Percentiles rank a stretch among this genome's conserved stretches.
These are phyloP conservation scores for Microbotryum saponariae DNA, from an alignment of 1,284 basidiomycete genomes.

Conservation along the genomic window DNA sequence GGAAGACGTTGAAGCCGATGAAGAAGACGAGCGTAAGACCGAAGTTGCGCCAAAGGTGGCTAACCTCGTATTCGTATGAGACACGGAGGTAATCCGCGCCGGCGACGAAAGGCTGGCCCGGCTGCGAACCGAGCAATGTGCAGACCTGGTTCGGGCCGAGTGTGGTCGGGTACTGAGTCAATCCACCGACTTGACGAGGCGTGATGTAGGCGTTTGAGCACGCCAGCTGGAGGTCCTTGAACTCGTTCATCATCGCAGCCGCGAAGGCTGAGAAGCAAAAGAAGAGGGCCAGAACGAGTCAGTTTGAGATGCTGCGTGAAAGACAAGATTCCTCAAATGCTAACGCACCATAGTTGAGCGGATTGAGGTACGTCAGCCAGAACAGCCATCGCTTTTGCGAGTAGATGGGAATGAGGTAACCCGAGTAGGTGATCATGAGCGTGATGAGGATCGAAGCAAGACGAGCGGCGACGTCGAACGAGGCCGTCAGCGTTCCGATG, in stretches of 20 bases:
- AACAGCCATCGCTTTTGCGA: conserved; percentile 20
- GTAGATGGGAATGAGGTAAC: conserved; percentile 32
- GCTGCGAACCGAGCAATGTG: conserved; percentile 38
- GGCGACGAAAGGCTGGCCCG: conserved; percentile 39
- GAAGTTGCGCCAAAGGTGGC: conserved; percentile 60
- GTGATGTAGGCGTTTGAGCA: conserved; percentile 64
- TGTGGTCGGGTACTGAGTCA: conserved; percentile 39
- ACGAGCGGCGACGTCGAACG: conserved; percentile 48
- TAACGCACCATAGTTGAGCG: conserved; percentile 38
- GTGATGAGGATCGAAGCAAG: conserved; percentile 48
- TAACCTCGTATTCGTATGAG: conserved; percentile 56
- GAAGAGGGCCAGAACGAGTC: neutral
- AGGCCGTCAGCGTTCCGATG: conserved; percentile 42
- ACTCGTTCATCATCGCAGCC: conserved; percentile 48
- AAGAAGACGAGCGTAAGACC: conserved; percentile 47
- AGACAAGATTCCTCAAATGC: neutral
- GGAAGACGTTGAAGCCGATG: conserved; percentile 37
- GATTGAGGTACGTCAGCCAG: conserved; percentile 49
- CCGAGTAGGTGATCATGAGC: conserved; percentile 43
- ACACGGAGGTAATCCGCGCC: conserved; percentile 48
- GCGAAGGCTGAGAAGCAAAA: conserved; percentile 38
- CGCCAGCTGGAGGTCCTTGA: conserved; percentile 46
- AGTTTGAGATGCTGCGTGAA: conserved; percentile 13
- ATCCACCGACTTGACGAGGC: conserved; percentile 49
- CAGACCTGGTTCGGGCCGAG: conserved; percentile 41